Evolutionary conservation across 2,329 filamentous ascomycete genomes (phyloP).

Genomic region (Aspergillus carbonarius): DNA sequence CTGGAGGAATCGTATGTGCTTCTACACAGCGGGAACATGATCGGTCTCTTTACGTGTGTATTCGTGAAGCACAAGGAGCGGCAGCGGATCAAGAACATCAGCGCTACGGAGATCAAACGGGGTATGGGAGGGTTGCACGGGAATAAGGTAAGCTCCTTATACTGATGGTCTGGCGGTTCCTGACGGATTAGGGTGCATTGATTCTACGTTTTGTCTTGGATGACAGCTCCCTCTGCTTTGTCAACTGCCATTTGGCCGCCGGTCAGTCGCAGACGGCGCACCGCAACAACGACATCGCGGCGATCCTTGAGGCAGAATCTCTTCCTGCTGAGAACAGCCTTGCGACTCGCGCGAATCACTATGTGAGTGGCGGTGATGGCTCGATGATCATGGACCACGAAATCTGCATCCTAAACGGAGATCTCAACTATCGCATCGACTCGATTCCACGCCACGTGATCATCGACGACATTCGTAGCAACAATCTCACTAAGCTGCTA

Average conservation of each 20-base stretch:
- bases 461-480: constrained; percentile 75
- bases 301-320: constrained; percentile 76
- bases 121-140: constrained; percentile 94
- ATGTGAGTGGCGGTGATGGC: constrained; percentile 88
- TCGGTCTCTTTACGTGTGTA: constrained; percentile 92
- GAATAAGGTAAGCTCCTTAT: constrained; percentile 65
- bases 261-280: constrained; percentile 87
- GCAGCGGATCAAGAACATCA: constrained; percentile 72
- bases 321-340: constrained; percentile 72
- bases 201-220: constrained; percentile 90
- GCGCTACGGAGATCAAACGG: constrained; percentile 82
- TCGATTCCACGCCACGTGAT: constrained; percentile 94
- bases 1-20: constrained; percentile 75
- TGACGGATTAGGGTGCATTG: constrained; percentile 65
- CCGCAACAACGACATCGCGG: constrained; percentile 88
- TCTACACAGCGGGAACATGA: constrained; percentile 83
- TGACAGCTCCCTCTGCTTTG: constrained; percentile 89
- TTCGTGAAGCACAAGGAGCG: constrained; percentile 84
- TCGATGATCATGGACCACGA: constrained; percentile 95
- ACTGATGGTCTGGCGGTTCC: not conserved
- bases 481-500: constrained; percentile 80
- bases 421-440: constrained; percentile 97
- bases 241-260: constrained; percentile 96
- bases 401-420: constrained; percentile 93
- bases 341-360: constrained; percentile 70